Evolutionary conservation across 2,329 filamentous ascomycete genomes (phyloP), one percentile per base, ranked within the genome.

Genomic region (Cytospora chrysosperma): DNA sequence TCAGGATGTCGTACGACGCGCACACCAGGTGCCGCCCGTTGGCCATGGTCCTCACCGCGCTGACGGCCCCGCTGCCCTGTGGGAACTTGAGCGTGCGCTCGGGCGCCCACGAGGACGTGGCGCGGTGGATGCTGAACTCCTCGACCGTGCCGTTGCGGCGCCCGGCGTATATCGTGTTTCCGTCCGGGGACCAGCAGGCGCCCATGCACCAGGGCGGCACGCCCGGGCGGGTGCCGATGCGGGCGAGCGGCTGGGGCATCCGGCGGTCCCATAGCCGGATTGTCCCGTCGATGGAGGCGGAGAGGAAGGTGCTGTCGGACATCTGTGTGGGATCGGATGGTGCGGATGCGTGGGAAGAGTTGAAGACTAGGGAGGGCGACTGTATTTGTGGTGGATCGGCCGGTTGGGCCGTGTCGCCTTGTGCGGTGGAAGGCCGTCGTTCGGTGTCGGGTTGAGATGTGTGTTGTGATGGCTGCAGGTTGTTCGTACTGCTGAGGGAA

Each of bases 161-260:
- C 0, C 95, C 95, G 0, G 91, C 93, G 76, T 97, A 99, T 70
- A 99, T 93, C 75, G 87, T 92, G 76, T 98, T 98, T 17, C 95
- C 95, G 73, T 97, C 91, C 0, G 93, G 93, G 61, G 90, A 94
- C 95, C 95, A 99, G 78, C 93, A 97, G 0, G 93, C 92, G 68
- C 92, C 93, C 88, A 97, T 97, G 75, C 94, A 98, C 94, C 94
- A 99, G 0, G 94, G 95, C 1, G 95, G 94, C 0, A 92, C 91
- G 21, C 88, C 87, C 13, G 87, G 85, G 13, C 88, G 82, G 21
- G 90, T 91, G 1, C 83, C 81, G 62, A 98, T 94, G 30, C 88
- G 87, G 3, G 95, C 93, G 1, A 97, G 82, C 0, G 94, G 90
- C 40, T 89, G 84, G 1, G 85, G 85, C 67, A 90, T 85, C 24